Base-by-base conservation (phyloP, 1,284 basidiomycete genomes). In the Cerioporus squamosus region DNA sequence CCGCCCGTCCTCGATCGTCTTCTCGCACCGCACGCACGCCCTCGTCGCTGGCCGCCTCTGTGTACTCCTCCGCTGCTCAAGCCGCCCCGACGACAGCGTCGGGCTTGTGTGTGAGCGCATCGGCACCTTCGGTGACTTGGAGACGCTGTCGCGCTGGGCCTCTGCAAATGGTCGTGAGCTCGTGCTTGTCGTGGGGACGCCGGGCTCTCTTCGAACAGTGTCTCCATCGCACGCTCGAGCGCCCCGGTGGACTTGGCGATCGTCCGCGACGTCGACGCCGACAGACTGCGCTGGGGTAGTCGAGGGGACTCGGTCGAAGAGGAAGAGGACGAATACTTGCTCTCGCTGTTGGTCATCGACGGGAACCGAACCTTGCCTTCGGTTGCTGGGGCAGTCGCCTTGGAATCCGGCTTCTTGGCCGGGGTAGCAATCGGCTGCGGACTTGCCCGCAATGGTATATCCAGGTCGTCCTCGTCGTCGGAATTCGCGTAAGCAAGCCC, bases 1-100 rank as follows among this genome's bases (percentile, higher is more conserved):
- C 64, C 89, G 79, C 60, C 88, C 89, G 64, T 93, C 90, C 40
- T 89, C 87, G 53, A 95, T 90, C 57, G 67, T 75, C 69, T 80
- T 82, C 56, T 80, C 74, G 72, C 94, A 95, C 62, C 85, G 82
- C 45, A 85, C 76, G 68, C 94, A 96, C 23, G 76, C 71, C 61
- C 77, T 79, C 42, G 70, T 60, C 66, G 75, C 77, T 67, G 71
- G 77, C 36, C 64, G 31, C 65, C 51, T 58, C 68, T 67, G 68
- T 29, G 38, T 59, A 57, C 48, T 60, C 49, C 47, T 49, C 49
- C 53, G 66, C 65, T 60, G 73, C 65, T 67, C 74, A 56, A 57
- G 68, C 53, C 63, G 66, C 51, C 65, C 70, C 60, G 68, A 71
- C 62, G 77, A 71, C 39, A 79, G 71, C 48, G 77, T 76, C 29